phyloP scores from a whole-genome alignment of 148 eudicot genomes.

The Hydrangea macrophylla region DNA sequence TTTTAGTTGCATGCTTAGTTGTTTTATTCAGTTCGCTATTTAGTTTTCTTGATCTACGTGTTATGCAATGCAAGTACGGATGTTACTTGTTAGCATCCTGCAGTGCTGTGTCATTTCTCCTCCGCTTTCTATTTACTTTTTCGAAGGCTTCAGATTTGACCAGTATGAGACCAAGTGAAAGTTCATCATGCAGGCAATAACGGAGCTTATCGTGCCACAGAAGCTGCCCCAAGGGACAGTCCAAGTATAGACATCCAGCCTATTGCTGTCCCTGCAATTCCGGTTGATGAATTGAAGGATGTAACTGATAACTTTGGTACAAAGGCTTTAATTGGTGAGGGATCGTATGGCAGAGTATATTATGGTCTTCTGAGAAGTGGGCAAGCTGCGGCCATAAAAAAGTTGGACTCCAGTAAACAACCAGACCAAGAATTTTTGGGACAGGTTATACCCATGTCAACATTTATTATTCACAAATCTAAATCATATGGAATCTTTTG shows the following conservation, averaged over 20 bases:
- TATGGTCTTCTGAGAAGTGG: conserved; percentile 63
- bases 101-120: background rate
- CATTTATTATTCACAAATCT: background rate
- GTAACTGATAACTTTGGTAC: conserved; percentile 67
- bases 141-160: conserved; percentile 2
- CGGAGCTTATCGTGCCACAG: conserved; percentile 54
- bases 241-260: conserved; percentile 57
- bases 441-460: conserved; percentile 35
- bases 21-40: background rate
- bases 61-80: background rate
- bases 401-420: conserved; percentile 74
- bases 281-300: conserved; percentile 65
- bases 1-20: conserved; percentile 4
- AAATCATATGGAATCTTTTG: background rate
- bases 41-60: background rate
- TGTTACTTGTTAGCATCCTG: background rate
- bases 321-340: conserved; percentile 69
- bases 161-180: conserved; percentile 14
- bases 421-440: conserved; percentile 68
- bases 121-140: background rate
- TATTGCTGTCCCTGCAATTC: conserved; percentile 55
- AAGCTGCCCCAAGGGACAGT: conserved; percentile 53
- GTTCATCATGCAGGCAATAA: conserved; percentile 42
- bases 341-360: conserved; percentile 70
- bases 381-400: conserved; percentile 64